Evolutionary conservation across 2,329 filamentous ascomycete species (phyloP), one percentile per base, ranked within the genome.

Genomic region (Pseudocercospora ulei): DNA sequence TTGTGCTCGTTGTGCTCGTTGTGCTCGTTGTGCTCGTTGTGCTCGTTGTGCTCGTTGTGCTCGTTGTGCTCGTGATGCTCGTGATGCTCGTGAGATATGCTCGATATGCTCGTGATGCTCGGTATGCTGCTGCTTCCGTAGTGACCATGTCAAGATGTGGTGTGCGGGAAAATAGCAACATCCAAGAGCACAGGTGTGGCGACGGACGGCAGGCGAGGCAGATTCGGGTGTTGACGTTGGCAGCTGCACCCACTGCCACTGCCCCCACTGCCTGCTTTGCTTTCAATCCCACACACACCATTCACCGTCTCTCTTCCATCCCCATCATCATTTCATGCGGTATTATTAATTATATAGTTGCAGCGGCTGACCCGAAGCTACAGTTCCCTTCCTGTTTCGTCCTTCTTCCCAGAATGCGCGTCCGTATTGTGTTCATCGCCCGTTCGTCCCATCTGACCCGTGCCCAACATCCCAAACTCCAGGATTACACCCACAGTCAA

Each of bases 381-480:
- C 22, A 11, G 16, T 22, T 22, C 23, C 35, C 18, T 24, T 29
- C 18, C 7, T 7, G 11, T 6, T 11, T 17, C 14, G 13, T 14
- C 14, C 25, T 29, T 12, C 3, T 14, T 13, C 35, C 29, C 27
- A 14, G 29, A 22, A 18, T 18, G 12, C 14, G 25, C 33, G 25
- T 35, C 34, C 22, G 41, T 39, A 44, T 44, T 17, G 22, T 36
- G 16, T 39, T 9, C 13, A 22, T 38, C 24, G 13, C 27, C 18
- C 18, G 7, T 19, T 16, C 34, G 22, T 26, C n/a, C 35, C 13
- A 23, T 38, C 26, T 14, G 23, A 20, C 23, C 24, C 20, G 38
- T 28, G 14, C 37, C 34, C 22, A 40, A 25, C 18, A 24, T 29
- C 11, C 38, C 28, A 25, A 44, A 35, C 8, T n/a, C 28, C 25